Percentiles rank a stretch among this genome's conserved stretches.
phyloP scores from a whole-genome alignment of 148 eudicot genomes.

The Rhododendron ferrugineum region DNA sequence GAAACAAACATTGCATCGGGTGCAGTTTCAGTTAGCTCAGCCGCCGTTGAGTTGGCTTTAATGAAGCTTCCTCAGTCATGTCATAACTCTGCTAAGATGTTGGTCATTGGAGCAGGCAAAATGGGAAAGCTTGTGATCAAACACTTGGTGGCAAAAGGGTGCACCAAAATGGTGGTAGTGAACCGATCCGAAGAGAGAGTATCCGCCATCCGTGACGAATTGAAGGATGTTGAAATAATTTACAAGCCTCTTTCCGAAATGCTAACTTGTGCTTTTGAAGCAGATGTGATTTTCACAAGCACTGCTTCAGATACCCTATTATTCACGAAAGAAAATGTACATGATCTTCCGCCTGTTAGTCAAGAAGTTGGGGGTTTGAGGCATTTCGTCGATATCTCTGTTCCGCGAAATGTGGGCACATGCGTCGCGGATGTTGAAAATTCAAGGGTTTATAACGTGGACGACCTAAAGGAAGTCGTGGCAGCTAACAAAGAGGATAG shows the following conservation, averaged over 20 bases:
- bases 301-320: constrained; percentile 73
- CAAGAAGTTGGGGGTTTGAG: constrained; percentile 55
- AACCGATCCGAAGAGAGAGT: constrained; percentile 80
- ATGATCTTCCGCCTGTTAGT: constrained; percentile 47
- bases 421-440: constrained; percentile 50
- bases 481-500: constrained; percentile 87
- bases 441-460: constrained; percentile 66
- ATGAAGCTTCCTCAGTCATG: constrained; percentile 78
- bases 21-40: constrained; percentile 96
- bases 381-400: constrained; percentile 71
- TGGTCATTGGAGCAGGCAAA: constrained; percentile 88
- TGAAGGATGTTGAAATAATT: constrained; percentile 60
- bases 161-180: constrained; percentile 84
- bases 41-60: constrained; percentile 87
- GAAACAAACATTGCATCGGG: constrained; percentile 92
- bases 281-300: constrained; percentile 93
- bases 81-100: constrained; percentile 60
- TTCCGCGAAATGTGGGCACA: constrained; percentile 77
- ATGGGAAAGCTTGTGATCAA: constrained; percentile 97
- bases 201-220: constrained; percentile 62
- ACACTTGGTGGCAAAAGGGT: constrained; percentile 88
- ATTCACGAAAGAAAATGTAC: constrained; percentile 44
- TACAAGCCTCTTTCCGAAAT: constrained; percentile 77
- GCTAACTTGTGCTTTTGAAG: constrained; percentile 64
- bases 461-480: constrained; percentile 87